Evolutionary conservation across 257 asterid genomes (phyloP).

Genomic region (Nicotiana knightiana): DNA sequence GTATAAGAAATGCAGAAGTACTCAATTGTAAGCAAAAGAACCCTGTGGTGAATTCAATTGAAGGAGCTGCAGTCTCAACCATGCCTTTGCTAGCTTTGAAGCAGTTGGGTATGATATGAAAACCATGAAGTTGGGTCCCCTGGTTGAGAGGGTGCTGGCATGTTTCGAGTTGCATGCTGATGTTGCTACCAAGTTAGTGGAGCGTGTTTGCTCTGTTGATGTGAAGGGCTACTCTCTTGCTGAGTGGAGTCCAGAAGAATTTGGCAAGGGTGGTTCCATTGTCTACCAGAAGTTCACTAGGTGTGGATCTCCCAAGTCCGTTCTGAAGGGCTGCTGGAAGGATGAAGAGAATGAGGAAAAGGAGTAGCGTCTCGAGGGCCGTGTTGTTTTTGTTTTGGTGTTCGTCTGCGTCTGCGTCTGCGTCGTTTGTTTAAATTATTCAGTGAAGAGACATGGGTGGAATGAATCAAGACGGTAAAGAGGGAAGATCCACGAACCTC

Average conservation of each 20-base stretch:
- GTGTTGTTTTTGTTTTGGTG: slow-evolving; percentile 4
- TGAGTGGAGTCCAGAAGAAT: slow-evolving; percentile 42
- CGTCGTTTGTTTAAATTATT: not conserved
- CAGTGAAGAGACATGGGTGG: not conserved
- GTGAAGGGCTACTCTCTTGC: slow-evolving; percentile 41
- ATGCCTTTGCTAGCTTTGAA: slow-evolving; percentile 84
- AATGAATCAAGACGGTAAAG: too few relatives aligned
- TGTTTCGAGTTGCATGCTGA: slow-evolving; percentile 56
- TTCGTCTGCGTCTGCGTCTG: not conserved
- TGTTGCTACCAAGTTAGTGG: slow-evolving; percentile 29
- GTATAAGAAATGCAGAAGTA: too few relatives aligned
- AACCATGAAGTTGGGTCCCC: slow-evolving; percentile 22
- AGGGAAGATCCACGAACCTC: too few relatives aligned
- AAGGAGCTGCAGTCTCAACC: slow-evolving; percentile 59
- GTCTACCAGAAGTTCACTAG: slow-evolving; percentile 60
- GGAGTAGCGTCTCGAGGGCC: slow-evolving; percentile 46
- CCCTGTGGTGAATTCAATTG: slow-evolving; percentile 88
- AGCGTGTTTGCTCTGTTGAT: slow-evolving; percentile 24
- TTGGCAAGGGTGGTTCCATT: slow-evolving; percentile 55
- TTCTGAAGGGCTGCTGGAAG: slow-evolving; percentile 57
- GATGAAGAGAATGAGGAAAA: slow-evolving; percentile 58
- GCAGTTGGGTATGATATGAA: slow-evolving; percentile 66
- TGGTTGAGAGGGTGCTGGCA: slow-evolving; percentile 58
- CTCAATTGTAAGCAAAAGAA: too few relatives aligned
- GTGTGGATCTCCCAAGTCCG: slow-evolving; percentile 74